A percentile compares a stretch with the other conserved stretches of the same genome.
Conservation (phyloP, 352 stramenopile species). For the Globisporangium yorkense region DNA sequence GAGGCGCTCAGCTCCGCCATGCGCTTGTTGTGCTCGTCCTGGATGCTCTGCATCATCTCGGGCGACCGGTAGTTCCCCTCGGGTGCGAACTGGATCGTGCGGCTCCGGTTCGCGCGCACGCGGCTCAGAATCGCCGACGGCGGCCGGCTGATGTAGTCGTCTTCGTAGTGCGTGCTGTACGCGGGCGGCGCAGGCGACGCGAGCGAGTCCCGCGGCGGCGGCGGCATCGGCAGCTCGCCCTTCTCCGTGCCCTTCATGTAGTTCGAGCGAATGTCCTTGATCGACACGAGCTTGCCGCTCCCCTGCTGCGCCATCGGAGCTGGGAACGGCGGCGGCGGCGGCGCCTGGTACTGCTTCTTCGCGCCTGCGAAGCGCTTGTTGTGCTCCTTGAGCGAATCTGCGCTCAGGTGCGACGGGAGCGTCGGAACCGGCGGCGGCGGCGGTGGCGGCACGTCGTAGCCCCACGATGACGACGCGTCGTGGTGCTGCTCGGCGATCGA, state of each 20-base stretch:
- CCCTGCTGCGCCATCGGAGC: constrained; percentile 3
- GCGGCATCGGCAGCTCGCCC: constrained; percentile 3
- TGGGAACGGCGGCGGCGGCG: not conserved
- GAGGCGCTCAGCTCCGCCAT: constrained; percentile 24
- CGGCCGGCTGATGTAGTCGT: constrained; percentile 20
- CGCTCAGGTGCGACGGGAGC: constrained; percentile 6
- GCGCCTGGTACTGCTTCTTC: constrained; percentile 8
- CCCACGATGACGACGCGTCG: not conserved
- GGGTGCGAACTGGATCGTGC: constrained; percentile 30
- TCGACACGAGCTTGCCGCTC: constrained; percentile 32
- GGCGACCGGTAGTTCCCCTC: constrained; percentile 25
- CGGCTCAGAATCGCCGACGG: constrained; percentile 38
- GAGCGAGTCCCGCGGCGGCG: not conserved
- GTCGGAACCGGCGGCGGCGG: constrained; percentile 2
- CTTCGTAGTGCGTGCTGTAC: constrained; percentile 3
- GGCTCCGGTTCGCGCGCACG: constrained; percentile 38
- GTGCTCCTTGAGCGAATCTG: not conserved
- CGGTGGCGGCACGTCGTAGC: not conserved
- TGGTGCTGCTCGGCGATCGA: not conserved
- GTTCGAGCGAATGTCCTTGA: constrained; percentile 24
- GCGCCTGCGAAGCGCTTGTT: constrained; percentile 7
- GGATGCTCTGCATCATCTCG: constrained; percentile 25
- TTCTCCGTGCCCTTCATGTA: constrained; percentile 13
- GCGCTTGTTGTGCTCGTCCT: constrained; percentile 39
- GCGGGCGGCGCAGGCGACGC: not conserved